Percentiles rank a stretch among this genome's conserved stretches.
phyloP scores from a whole-genome alignment of 108 stramenopile species.

The Stephanodiscus minutulus region DNA sequence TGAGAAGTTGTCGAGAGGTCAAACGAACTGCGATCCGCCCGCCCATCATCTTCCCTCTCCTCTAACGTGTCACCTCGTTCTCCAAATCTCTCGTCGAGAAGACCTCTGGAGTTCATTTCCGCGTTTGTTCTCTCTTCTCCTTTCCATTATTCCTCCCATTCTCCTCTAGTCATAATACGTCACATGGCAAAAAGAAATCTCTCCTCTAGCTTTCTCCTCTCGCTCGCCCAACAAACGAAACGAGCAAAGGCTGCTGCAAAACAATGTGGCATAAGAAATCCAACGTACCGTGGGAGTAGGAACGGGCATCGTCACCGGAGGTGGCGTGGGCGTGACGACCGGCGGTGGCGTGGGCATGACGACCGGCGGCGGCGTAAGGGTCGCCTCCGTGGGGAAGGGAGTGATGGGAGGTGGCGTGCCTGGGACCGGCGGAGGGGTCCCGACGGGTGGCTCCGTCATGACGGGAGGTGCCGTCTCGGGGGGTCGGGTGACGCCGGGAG shows the following conservation, averaged over 20 bases:
- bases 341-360: background rate
- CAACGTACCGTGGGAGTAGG: background rate
- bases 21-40: too few species aligned
- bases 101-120: background rate
- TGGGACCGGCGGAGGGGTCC: background rate
- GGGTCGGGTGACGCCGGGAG: background rate
- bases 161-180: too few species aligned
- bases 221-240: too few species aligned
- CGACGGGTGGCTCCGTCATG: background rate
- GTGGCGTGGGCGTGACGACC: background rate
- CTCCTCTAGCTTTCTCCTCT: background rate
- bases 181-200: too few species aligned
- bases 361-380: background rate
- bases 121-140: background rate
- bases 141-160: too few species aligned
- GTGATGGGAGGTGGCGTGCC: background rate
- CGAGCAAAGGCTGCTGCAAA: too few species aligned
- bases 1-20: too few species aligned
- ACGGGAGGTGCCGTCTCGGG: constrained; percentile 1
- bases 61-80: too few species aligned
- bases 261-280: too few species aligned
- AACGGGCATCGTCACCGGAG: background rate
- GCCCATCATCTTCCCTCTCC: too few species aligned
- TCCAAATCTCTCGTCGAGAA: too few species aligned
- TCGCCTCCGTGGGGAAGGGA: constrained; percentile 4